A percentile compares a stretch with the other conserved stretches of the same genome.
These are phyloP conservation scores for Jacaranda copaia DNA, from an alignment of 257 asterid genomes.

Conservation along the genomic window DNA sequence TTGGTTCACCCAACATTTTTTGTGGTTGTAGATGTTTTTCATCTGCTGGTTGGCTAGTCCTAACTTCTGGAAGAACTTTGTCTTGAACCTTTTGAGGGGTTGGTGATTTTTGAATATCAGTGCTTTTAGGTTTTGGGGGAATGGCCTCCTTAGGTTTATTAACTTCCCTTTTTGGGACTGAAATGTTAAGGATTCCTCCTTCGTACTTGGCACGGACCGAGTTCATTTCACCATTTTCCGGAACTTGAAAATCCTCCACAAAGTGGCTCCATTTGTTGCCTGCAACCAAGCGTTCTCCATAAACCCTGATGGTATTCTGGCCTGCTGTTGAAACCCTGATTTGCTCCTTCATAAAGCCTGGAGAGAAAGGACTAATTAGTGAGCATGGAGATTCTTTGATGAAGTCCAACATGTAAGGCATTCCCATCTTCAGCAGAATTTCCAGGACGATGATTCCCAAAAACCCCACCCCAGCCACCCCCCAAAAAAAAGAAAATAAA, in stretches of 20 bases:
- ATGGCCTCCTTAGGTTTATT: slow-evolving; percentile 30
- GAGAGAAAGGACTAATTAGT: not conserved
- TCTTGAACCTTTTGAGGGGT: slow-evolving; percentile 39
- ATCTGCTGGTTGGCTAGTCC: slow-evolving; percentile 36
- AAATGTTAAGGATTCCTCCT: slow-evolving; percentile 62
- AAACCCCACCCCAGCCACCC: no score
- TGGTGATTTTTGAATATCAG: slow-evolving; percentile 30
- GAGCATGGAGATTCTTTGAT: not conserved
- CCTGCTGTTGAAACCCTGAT: slow-evolving; percentile 74
- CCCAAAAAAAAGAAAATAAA: no score
- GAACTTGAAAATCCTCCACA: slow-evolving; percentile 68
- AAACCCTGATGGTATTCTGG: slow-evolving; percentile 55
- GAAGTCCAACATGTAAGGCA: not conserved
- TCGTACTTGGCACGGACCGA: slow-evolving; percentile 66
- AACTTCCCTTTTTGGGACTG: slow-evolving; percentile 52
- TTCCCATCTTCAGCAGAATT: not conserved
- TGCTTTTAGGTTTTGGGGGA: slow-evolving; percentile 37
- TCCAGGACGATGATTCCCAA: no score
- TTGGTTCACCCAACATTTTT: not conserved
- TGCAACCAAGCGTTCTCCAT: slow-evolving; percentile 65
- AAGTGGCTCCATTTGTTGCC: slow-evolving; percentile 85
- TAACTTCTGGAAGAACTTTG: slow-evolving; percentile 26
- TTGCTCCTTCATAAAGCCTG: slow-evolving; percentile 69
- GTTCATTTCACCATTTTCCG: slow-evolving; percentile 56
- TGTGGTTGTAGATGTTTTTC: slow-evolving; percentile 17